phyloP scores from a whole-genome alignment of 225 moss, liverwort and hornwort species.

The Neckera pumila region DNA sequence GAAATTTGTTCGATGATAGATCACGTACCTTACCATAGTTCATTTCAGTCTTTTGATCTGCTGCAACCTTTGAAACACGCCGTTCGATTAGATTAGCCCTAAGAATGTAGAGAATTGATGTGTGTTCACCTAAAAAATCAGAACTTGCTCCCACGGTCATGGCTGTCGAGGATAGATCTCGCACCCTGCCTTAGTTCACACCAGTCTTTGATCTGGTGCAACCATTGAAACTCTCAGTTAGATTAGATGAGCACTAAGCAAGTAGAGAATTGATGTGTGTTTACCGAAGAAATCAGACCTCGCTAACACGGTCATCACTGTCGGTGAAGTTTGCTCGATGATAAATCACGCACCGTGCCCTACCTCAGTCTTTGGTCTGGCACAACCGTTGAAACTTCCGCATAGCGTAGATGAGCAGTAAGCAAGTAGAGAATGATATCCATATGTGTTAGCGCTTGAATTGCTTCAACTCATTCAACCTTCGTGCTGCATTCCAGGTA shows the following conservation, averaged over 20 bases:
- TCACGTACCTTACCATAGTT: background rate
- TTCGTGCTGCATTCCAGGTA: background rate
- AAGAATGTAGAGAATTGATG: background rate
- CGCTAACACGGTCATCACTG: background rate
- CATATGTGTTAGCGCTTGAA: background rate
- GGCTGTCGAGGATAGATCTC: background rate
- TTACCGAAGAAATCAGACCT: background rate
- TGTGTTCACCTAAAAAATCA: background rate
- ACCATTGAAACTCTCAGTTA: background rate
- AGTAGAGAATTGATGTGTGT: background rate
- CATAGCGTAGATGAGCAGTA: background rate
- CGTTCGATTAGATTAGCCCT: no score
- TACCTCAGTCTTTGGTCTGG: background rate
- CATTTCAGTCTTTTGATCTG: background rate
- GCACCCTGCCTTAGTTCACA: background rate
- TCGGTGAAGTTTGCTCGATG: background rate
- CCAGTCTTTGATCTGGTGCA: background rate
- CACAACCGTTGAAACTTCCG: background rate
- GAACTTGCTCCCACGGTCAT: background rate
- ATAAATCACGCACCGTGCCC: background rate
- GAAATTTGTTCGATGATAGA: background rate
- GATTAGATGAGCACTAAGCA: background rate
- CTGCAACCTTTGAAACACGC: background rate
- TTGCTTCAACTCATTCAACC: background rate
- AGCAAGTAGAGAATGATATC: background rate